Evolutionary conservation across 192 early-diverging fungal genomes (phyloP).

Genomic region (Backusella tuberculispora): DNA sequence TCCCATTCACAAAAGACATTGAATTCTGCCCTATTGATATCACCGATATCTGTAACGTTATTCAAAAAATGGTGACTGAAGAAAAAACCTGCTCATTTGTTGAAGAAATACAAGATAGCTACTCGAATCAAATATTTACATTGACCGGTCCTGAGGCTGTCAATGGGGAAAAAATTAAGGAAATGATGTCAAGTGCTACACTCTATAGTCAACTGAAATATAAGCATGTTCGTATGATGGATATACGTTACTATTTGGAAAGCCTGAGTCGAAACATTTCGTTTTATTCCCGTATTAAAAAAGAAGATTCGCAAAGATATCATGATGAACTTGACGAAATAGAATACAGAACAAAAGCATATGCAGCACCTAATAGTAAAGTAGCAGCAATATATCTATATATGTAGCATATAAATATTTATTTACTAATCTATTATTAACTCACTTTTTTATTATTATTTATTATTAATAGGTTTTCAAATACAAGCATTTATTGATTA

Average conservation of each 20-base stretch:
- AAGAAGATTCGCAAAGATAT: slow-evolving; percentile 30
- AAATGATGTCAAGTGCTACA: slow-evolving; percentile 28
- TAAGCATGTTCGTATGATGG: slow-evolving; percentile 30
- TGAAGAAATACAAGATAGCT: slow-evolving; percentile 8
- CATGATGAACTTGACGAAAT: slow-evolving; percentile 24
- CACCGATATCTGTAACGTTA: slow-evolving; percentile 31
- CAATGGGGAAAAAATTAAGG: slow-evolving; percentile 20
- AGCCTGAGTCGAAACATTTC: slow-evolving; percentile 30
- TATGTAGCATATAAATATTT: not conserved
- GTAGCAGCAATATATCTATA: not conserved
- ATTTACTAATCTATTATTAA: not conserved
- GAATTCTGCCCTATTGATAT: slow-evolving; percentile 40
- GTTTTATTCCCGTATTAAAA: slow-evolving; percentile 41
- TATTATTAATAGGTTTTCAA: slow-evolving; percentile 25
- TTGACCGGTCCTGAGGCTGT: slow-evolving; percentile 30
- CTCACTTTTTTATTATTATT: not conserved
- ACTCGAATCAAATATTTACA: slow-evolving; percentile 30
- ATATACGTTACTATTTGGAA: slow-evolving; percentile 30
- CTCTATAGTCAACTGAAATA: slow-evolving; percentile 16
- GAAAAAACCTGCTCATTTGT: not conserved
- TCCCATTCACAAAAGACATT: slow-evolving; percentile 25
- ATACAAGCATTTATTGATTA: slow-evolving; percentile 36
- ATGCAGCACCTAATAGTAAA: slow-evolving; percentile 30
- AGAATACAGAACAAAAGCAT: slow-evolving; percentile 29
- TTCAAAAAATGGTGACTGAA: slow-evolving; percentile 27